These are phyloP conservation scores for Fusarium sp. DNA, from an alignment of 2,329 filamentous ascomycete species.

Conservation along the genomic window DNA sequence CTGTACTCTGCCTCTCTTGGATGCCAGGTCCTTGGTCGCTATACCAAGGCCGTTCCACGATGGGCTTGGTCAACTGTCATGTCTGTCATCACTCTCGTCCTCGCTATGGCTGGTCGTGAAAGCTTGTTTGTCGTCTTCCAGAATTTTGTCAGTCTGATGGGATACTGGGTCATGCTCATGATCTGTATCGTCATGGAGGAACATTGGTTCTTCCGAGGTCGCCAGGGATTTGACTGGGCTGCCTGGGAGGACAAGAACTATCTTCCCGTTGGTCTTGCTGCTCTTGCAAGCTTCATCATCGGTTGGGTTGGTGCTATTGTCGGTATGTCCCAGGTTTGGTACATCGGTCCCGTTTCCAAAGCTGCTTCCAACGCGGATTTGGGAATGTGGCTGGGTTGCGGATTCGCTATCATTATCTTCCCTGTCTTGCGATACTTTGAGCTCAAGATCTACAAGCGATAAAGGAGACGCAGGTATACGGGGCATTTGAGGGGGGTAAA, in stretches of 20 bases:
- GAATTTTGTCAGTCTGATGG: constrained; percentile 64
- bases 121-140: constrained; percentile 63
- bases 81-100: constrained; percentile 63
- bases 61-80: constrained; percentile 63
- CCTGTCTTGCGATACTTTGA: constrained; percentile 43
- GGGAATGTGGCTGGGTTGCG: constrained; percentile 69
- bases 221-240: constrained; percentile 53
- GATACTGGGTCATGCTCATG: constrained; percentile 64
- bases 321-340: constrained; percentile 68
- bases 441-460: constrained; percentile 40
- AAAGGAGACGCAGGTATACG: neutral
- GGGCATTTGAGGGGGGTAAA: too few species aligned
- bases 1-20: constrained; percentile 67
- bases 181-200: constrained; percentile 58
- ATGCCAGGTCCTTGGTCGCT: constrained; percentile 66
- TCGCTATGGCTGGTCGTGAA: constrained; percentile 62
- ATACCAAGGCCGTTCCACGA: constrained; percentile 61
- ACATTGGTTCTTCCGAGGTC: constrained; percentile 54
- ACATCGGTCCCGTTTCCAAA: constrained; percentile 64
- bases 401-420: constrained; percentile 63
- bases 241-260: constrained; percentile 57
- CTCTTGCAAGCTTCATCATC: constrained; percentile 54
- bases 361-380: constrained; percentile 60
- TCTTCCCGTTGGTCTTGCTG: constrained; percentile 56
- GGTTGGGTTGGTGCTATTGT: constrained; percentile 63